Percentiles rank a stretch among this genome's conserved stretches.
Conservation (phyloP, 352 stramenopile species). For the Phytophthora colocasiae region DNA sequence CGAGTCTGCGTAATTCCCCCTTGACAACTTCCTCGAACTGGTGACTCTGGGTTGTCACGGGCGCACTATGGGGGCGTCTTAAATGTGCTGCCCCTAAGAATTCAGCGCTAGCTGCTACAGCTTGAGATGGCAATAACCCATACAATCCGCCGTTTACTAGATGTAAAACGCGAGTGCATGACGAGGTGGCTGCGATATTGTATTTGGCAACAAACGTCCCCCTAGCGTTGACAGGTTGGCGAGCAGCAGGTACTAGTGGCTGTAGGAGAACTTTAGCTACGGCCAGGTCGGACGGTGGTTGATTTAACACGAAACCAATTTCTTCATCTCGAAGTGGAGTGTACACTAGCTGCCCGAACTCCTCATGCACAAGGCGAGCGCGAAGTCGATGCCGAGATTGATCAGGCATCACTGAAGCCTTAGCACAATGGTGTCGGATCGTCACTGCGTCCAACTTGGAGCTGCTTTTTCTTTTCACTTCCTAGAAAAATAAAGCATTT, state of each 20-base stretch:
- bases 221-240: constrained; percentile 38
- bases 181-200: constrained; percentile 44
- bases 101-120: constrained; percentile 9
- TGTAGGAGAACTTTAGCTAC: constrained; percentile 58
- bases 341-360: constrained; percentile 46
- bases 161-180: constrained; percentile 54
- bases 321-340: constrained; percentile 61
- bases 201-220: constrained; percentile 72
- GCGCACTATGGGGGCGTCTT: constrained; percentile 28
- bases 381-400: constrained; percentile 13
- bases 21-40: constrained; percentile 60
- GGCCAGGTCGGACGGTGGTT: constrained; percentile 53
- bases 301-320: constrained; percentile 59
- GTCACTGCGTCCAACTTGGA: constrained; percentile 23
- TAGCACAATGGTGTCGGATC: constrained; percentile 46
- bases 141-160: constrained; percentile 36
- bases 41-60: constrained; percentile 22
- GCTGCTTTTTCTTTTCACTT: constrained; percentile 56
- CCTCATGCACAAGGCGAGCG: constrained; percentile 43
- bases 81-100: background rate
- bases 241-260: constrained; percentile 37
- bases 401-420: constrained; percentile 23
- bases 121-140: constrained; percentile 35
- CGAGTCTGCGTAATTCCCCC: constrained; percentile 50
- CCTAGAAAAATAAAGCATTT: constrained; percentile 30